Percentiles rank a stretch among this genome's conserved stretches.
Conservation (phyloP, 495 filamentous ascomycete genomes). For the Talaromyces wortmannii region DNA sequence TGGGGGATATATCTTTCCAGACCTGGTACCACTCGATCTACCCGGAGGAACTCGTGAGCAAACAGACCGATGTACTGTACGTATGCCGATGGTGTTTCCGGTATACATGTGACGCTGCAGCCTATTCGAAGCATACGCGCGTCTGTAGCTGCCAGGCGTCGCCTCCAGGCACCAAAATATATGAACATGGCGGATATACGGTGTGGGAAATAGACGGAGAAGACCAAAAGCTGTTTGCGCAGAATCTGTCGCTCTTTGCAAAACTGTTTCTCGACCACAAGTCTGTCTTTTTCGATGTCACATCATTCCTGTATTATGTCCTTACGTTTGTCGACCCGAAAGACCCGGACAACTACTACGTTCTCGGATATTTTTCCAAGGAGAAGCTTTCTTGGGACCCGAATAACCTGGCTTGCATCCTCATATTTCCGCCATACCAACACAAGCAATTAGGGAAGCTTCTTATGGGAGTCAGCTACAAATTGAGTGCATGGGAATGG, state of each 20-base stretch:
- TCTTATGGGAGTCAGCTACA: conserved; percentile 90
- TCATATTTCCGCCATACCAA: conserved; percentile 95
- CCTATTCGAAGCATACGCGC: conserved; percentile 47
- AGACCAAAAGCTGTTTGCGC: conserved; percentile 83
- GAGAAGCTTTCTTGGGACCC: conserved; percentile 99
- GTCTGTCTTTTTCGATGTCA: conserved; percentile 95
- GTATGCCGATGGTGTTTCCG: conserved; percentile 93
- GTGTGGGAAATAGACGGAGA: conserved; percentile 94
- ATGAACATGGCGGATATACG: conserved; percentile 49
- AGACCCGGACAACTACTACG: conserved; percentile 31
- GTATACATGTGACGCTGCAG: conserved; percentile 68
- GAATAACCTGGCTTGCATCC: conserved; percentile 95
- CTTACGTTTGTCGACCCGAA: conserved; percentile 48
- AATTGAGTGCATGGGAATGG: conserved; percentile 73
- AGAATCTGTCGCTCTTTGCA: conserved; percentile 94
- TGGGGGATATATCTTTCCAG: conserved; percentile 66
- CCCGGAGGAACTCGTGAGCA: conserved; percentile 67
- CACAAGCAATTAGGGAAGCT: conserved; percentile 79
- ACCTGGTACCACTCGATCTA: conserved; percentile 77
- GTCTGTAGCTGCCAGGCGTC: conserved; percentile 25
- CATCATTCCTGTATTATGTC: conserved; percentile 91
- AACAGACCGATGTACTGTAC: conserved; percentile 60
- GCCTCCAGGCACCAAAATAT: conserved; percentile 46
- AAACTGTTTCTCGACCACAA: conserved; percentile 98
- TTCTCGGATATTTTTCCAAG: conserved; percentile 96